A percentile compares a stretch with the other conserved stretches of the same genome.
Evolutionary conservation across 1,139 yeast genomes (phyloP).

Genomic region (Taphrina sp.): DNA sequence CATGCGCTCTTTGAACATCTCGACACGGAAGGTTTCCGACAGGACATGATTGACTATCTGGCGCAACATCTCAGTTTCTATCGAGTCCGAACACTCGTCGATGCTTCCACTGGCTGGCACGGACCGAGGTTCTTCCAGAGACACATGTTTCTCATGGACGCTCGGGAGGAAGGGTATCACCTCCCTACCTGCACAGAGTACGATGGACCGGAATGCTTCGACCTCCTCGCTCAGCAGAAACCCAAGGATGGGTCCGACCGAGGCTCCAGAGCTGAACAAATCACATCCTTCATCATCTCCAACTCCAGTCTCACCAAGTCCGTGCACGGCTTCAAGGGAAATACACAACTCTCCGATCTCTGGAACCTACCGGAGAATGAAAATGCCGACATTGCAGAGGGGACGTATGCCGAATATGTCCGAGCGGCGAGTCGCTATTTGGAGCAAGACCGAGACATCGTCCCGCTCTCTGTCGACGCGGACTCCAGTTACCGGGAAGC

Average conservation of each 20-base stretch:
- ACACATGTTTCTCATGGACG: conserved; percentile 8
- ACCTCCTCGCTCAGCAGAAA: not conserved
- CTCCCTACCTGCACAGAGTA: conserved; percentile 5
- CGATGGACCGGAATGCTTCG: conserved; percentile 7
- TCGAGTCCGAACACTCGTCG: conserved; percentile 7
- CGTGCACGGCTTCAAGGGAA: conserved; percentile 20
- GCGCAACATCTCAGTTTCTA: conserved; percentile 14
- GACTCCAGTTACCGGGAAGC: not conserved
- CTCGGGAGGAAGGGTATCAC: conserved; percentile 7
- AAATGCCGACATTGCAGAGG: conserved; percentile 1
- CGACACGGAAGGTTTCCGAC: conserved; percentile 13
- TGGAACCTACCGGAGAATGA: conserved; percentile 18
- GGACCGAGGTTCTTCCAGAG: conserved; percentile 15
- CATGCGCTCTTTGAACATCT: conserved; percentile 14
- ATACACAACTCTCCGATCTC: conserved; percentile 13
- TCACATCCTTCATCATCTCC: not conserved
- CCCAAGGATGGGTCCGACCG: not conserved
- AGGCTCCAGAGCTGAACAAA: not conserved
- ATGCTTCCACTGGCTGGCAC: not conserved
- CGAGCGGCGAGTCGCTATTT: conserved; percentile 4
- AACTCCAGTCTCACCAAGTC: conserved; percentile 6
- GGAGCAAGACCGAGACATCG: not conserved
- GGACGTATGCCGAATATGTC: conserved; percentile 8
- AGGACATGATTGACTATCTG: conserved; percentile 19
- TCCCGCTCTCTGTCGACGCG: conserved; percentile 1